Conservation (phyloP, 441 rosid species). For the Theobroma grandiflorum region DNA sequence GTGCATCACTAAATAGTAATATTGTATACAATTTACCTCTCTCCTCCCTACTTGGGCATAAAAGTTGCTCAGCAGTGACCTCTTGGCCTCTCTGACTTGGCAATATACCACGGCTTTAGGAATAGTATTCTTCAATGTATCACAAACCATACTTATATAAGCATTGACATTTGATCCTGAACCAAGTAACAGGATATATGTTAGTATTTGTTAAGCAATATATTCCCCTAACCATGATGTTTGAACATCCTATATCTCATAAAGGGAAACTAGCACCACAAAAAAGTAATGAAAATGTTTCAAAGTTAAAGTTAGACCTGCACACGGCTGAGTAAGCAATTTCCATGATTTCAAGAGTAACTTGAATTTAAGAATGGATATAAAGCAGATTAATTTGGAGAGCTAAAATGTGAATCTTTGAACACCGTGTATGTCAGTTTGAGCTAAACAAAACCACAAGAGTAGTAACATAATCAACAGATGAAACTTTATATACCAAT, state of each 20-base stretch:
- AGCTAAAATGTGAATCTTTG: neutral
- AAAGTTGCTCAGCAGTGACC: constrained; percentile 84
- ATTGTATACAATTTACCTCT: constrained; percentile 66
- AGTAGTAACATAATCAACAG: constrained; percentile 13
- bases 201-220: neutral
- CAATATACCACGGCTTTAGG: constrained; percentile 99
- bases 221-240: neutral
- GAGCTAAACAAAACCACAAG: neutral
- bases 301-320: neutral
- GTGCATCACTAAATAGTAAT: neutral
- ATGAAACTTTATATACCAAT: constrained; percentile 57
- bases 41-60: constrained; percentile 90
- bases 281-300: neutral
- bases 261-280: neutral
- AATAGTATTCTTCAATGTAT: constrained; percentile 83
- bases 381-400: constrained; percentile 7
- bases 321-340: neutral
- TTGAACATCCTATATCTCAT: neutral
- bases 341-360: constrained; percentile 3
- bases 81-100: constrained; percentile 95
- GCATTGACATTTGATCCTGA: constrained; percentile 92
- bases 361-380: neutral
- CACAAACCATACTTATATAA: constrained; percentile 92
- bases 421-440: neutral
- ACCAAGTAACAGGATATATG: constrained; percentile 25